Evolutionary conservation across 78 protist genomes (phyloP).

Genomic region (Corallochytrium limacisporum): DNA sequence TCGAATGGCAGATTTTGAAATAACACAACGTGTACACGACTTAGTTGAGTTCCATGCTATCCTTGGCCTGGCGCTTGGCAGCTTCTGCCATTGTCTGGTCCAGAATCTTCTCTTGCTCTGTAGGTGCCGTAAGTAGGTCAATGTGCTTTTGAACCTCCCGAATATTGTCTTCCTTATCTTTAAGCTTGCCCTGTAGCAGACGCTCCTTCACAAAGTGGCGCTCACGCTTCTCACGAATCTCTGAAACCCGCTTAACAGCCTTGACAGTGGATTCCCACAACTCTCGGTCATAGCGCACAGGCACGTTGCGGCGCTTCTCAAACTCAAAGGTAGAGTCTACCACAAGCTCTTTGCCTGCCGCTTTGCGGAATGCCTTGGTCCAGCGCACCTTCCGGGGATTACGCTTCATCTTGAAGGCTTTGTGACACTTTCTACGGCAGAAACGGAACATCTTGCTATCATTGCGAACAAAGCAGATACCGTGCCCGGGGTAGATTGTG

Average conservation of each 20-base stretch:
- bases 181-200: background rate
- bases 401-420: constrained; percentile 84
- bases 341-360: constrained; percentile 88
- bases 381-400: constrained; percentile 94
- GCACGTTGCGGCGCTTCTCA: constrained; percentile 85
- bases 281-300: constrained; percentile 87
- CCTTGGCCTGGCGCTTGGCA: too few species aligned
- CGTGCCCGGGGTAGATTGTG: constrained; percentile 96
- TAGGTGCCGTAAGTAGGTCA: constrained; percentile 2
- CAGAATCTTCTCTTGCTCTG: too few species aligned
- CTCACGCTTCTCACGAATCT: constrained; percentile 57
- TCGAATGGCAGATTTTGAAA: too few species aligned
- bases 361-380: constrained; percentile 95
- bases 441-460: constrained; percentile 87
- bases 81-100: too few species aligned
- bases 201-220: constrained; percentile 29
- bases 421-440: constrained; percentile 90
- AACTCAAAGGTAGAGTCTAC: constrained; percentile 39
- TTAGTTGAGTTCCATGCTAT: too few species aligned
- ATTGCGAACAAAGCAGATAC: constrained; percentile 87
- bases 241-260: constrained; percentile 65
- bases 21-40: too few species aligned
- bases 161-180: background rate
- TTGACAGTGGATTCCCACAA: constrained; percentile 39
- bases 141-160: constrained; percentile 14